Base-by-base conservation (phyloP, 345 rosid genomes). In the Noccaea bulbosa region DNA sequence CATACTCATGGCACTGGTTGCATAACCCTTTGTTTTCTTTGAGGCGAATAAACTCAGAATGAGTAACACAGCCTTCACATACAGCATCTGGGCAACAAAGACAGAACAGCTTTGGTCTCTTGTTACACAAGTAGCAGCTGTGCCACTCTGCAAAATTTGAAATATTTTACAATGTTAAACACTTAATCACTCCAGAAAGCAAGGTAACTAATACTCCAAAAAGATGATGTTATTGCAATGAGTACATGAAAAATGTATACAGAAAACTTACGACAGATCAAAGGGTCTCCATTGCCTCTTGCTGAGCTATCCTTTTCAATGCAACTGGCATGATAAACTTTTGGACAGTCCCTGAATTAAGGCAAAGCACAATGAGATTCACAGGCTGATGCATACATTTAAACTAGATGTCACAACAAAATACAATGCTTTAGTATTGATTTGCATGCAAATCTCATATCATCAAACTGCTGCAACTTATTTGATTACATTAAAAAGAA, bases 321-420 rank as follows among this genome's bases (percentile, higher is more conserved):
- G 30, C 80, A 77, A 39, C 9, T 7, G 0, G 50, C 77, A 66
- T 70, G 80, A 52, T 71, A 77, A n/a, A 71, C 80, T 71, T 77
- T 77, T 27, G 68, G 50, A 58, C 76, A 77, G 32, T 52, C 69
- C 73, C 80, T 77, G 80, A 30, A 27, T 57, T 7, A 65, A 48
- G 14, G 14, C 71, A 62, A 69, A 69, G 3, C 44, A 63, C 43
- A 33, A 9, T 27, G 43, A 64, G 55, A 27, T 27, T 27, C 30
- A 20, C 22, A 20, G 22, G 4, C 8, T 45, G 20, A 57, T 40
- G 33, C 11, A 15, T 51, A 20, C 51, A 14, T 66, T 33, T 8
- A 3, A 22, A 57, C 17, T 39, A 33, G 0, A 24, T 10, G 11
- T 54, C 44, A 45, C 33, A 39, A 43, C 22, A 49, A 27, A 27